Evolutionary conservation across 116 monocot genomes (phyloP), one percentile per base, ranked within the genome.

Genomic region (Posidonia oceanica): DNA sequence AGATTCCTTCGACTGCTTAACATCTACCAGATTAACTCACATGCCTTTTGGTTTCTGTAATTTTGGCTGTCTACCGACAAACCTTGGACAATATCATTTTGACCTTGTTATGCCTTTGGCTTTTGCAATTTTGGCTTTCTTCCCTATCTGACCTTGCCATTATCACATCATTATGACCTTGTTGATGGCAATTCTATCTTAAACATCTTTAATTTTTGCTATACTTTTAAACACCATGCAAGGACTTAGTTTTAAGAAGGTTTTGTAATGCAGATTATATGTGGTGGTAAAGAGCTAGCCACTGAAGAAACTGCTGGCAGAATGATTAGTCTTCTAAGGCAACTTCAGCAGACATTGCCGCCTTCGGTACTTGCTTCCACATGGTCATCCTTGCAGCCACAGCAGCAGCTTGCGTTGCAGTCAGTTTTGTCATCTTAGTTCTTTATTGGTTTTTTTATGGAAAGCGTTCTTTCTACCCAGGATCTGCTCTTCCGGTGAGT

Each of bases 361-460:
- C 97, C 92, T 18, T 29, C 78, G 40, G 83, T 86, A 0, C 83
- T 95, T 5, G 88, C 87, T 10, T 86, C 92, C 22, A 84, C 85
- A 36, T 83, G 87, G 85, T 89, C 89, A 5, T 81, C 92, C 0
- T 78, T 97, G 74, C 92, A 87, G 75, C 97, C 92, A 2, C 92
- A 92, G 79, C 97, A 89, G 85, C 92, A 85, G 79, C 87, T 82
- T 29, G 82, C 85, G 1, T 72, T 97, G 63, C 89, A 97, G 54
- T 83, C 97, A 0, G 70, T 87, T 3, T 59, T 97, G 55, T 89
- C 97, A 0, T 71, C 78, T 23, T 97, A 84, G 75, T 39, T 72
- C 7, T 63, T 51, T 42, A 52, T 63, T 71, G 23, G 14, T 40
- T 48, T 48, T 48, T 48, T 10, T 48, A 8, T 42, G 42, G 42